Evolutionary conservation across 164 flowering plant genomes (phyloP).

Genomic region (Brasenia schreberi): DNA sequence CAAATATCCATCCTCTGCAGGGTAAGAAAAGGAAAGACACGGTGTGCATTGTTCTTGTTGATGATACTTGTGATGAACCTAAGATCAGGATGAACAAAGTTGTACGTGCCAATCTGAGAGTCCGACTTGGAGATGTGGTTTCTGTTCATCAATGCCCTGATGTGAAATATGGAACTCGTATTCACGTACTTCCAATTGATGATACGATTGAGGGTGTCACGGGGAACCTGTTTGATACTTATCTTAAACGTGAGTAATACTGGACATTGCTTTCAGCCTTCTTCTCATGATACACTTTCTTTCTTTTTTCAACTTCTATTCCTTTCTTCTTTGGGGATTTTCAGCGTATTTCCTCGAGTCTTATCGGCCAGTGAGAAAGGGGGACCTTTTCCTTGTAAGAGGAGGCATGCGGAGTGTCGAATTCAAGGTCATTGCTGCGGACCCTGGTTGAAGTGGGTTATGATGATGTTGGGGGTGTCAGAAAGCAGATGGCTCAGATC

Average conservation of each 20-base stretch:
- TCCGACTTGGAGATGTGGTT: constrained; percentile 15
- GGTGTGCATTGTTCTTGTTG: constrained; percentile 13
- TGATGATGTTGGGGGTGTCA: constrained; percentile 72
- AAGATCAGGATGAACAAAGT: constrained; percentile 17
- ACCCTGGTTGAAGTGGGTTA: constrained; percentile 59
- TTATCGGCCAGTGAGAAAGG: constrained; percentile 55
- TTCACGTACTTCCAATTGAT: constrained; percentile 15
- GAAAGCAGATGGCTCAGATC: constrained; percentile 72
- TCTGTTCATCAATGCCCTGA: constrained; percentile 16
- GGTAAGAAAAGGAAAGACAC: constrained; percentile 12
- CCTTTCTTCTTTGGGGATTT: constrained; percentile 5
- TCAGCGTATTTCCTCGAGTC: constrained; percentile 58
- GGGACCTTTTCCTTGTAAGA: constrained; percentile 52
- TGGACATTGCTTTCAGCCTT: background rate
- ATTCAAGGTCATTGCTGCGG: constrained; percentile 54
- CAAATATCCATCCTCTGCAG: background rate
- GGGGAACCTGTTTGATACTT: constrained; percentile 13
- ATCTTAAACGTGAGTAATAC: constrained; percentile 11
- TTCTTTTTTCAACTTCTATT: background rate
- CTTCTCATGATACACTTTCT: background rate
- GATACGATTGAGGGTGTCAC: constrained; percentile 16
- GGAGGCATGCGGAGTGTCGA: constrained; percentile 72
- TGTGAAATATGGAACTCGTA: constrained; percentile 15
- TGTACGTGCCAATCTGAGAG: constrained; percentile 14
- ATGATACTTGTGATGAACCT: constrained; percentile 13